Percentiles rank a stretch among this genome's conserved stretches.
These are phyloP conservation scores for Citrullus amarus DNA, from an alignment of 306 rosid species.

Conservation along the genomic window DNA sequence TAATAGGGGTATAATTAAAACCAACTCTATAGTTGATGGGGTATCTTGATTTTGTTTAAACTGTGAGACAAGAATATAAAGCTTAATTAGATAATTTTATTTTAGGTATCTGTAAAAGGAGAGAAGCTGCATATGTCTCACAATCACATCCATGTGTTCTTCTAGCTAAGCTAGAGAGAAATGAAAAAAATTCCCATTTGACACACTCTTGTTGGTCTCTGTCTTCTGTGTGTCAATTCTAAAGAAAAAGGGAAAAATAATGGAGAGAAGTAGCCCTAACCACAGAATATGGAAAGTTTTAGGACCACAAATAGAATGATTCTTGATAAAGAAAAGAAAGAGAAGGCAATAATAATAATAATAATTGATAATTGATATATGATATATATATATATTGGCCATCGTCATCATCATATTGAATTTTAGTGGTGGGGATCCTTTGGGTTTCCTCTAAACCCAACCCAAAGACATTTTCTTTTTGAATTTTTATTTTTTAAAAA, in stretches of 20 bases:
- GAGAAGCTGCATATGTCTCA: background rate
- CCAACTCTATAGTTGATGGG: background rate
- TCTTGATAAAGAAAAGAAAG: background rate
- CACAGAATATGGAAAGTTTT: background rate
- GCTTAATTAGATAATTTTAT: background rate
- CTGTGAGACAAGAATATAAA: background rate
- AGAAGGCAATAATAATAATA: background rate
- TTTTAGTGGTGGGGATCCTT: background rate
- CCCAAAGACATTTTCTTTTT: background rate
- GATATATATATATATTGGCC: background rate
- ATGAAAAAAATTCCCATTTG: background rate
- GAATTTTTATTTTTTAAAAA: background rate
- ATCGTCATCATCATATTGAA: background rate
- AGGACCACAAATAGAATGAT: slow-evolving; percentile 10
- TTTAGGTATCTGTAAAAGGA: background rate
- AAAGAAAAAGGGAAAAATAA: too few relatives aligned
- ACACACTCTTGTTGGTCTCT: too few relatives aligned
- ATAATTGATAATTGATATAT: too few relatives aligned
- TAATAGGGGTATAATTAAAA: background rate
- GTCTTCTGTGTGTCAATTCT: background rate
- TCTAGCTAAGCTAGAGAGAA: background rate
- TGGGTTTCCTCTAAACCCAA: background rate
- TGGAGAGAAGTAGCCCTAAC: background rate
- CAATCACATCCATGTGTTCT: too few relatives aligned
- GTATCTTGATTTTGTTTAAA: background rate